phyloP scores from a whole-genome alignment of 441 rosid genomes.

The Geranium incanum region DNA sequence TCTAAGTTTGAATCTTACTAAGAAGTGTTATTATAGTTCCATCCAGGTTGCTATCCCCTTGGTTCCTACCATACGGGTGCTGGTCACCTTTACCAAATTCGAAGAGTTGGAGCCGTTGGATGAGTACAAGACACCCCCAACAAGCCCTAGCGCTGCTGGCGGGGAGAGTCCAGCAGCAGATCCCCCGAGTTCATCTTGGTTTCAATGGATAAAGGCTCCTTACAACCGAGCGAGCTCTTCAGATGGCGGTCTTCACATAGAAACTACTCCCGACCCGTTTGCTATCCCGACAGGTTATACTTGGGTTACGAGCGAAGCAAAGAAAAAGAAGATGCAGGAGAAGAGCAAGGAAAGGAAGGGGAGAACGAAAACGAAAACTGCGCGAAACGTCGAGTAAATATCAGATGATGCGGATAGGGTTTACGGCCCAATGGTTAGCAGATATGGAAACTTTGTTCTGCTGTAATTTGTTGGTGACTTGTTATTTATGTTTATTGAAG shows the following conservation, averaged over 20 bases:
- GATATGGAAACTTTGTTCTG: constrained; percentile 16
- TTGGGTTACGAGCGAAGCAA: constrained; percentile 89
- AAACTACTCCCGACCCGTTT: constrained; percentile 71
- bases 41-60: constrained; percentile 94
- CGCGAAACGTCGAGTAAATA: background rate
- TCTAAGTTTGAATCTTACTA: background rate
- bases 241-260: constrained; percentile 37
- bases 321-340: constrained; percentile 92
- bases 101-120: constrained; percentile 83
- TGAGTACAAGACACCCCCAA: constrained; percentile 88
- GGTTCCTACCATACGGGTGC: constrained; percentile 87
- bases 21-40: constrained; percentile 11
- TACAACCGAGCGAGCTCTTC: constrained; percentile 56
- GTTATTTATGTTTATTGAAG: no score
- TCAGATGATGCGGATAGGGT: constrained; percentile 15
- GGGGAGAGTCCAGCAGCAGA: constrained; percentile 53
- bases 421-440: constrained; percentile 20
- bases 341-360: constrained; percentile 77
- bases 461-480: constrained; percentile 20
- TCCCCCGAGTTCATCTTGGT: constrained; percentile 66
- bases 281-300: constrained; percentile 66
- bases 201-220: constrained; percentile 93
- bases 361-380: constrained; percentile 29
- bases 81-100: constrained; percentile 87
- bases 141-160: constrained; percentile 57